Percentiles rank a stretch among this genome's conserved stretches.
These are phyloP conservation scores for Magnolia officinalis DNA, from an alignment of 164 flowering plant species.

Conservation along the genomic window DNA sequence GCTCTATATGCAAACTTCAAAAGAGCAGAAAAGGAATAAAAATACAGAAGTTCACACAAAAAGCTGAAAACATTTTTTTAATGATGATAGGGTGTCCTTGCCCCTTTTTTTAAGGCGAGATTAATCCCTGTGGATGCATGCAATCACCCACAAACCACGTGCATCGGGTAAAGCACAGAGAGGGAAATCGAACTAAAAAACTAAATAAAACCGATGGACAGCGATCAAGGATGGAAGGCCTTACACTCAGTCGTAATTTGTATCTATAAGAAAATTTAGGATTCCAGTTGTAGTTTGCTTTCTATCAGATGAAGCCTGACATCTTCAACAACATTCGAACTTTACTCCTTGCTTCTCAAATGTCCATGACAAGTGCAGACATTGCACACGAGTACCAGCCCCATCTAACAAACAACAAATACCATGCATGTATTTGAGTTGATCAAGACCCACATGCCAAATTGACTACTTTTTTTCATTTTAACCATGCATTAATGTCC, in stretches of 20 bases:
- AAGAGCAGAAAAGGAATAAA: too few relatives aligned
- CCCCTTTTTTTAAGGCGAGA: too few relatives aligned
- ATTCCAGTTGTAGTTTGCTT: conserved; percentile 54
- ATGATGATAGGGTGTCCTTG: too few relatives aligned
- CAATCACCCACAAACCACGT: too few relatives aligned
- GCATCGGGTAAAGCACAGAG: too few relatives aligned
- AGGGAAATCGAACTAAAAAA: too few relatives aligned
- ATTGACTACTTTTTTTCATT: background rate
- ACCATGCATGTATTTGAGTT: background rate
- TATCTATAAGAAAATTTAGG: conserved; percentile 87
- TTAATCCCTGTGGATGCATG: too few relatives aligned
- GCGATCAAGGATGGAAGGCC: conserved; percentile 7
- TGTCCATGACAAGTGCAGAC: conserved; percentile 82
- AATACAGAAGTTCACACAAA: too few relatives aligned
- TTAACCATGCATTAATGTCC: background rate
- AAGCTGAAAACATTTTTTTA: too few relatives aligned
- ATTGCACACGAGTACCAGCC: background rate
- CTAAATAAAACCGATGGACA: too few relatives aligned
- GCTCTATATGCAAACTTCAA: too few relatives aligned
- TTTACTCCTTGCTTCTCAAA: conserved; percentile 87
- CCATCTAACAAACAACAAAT: too few relatives aligned
- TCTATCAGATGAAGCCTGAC: conserved; percentile 51
- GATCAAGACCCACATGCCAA: background rate
- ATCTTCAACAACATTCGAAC: conserved; percentile 95
- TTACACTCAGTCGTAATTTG: conserved; percentile 80